Percentiles rank a stretch among this genome's conserved stretches.
Conservation (phyloP, 164 flowering plant species). For the Annona cherimola region DNA sequence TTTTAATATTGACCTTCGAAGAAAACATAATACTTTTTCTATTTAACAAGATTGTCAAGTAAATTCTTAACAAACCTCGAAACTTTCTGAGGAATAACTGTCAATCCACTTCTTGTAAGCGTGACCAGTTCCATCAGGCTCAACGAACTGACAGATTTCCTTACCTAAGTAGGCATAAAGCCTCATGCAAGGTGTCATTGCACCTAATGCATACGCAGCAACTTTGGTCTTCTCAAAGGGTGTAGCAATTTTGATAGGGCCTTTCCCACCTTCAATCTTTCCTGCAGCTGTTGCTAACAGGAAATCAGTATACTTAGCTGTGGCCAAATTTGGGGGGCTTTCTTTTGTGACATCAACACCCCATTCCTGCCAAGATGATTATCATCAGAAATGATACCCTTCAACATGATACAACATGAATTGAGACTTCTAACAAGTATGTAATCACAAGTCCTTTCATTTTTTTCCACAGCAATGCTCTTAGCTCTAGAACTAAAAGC, state of each 20-base stretch:
- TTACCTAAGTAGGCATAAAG: constrained; percentile 76
- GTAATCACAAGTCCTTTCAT: background rate
- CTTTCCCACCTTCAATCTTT: constrained; percentile 83
- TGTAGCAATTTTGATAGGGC: constrained; percentile 76
- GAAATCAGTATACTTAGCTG: constrained; percentile 71
- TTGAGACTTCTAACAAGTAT: background rate
- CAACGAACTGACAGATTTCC: constrained; percentile 47
- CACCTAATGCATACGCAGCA: constrained; percentile 91
- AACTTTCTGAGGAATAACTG: constrained; percentile 57
- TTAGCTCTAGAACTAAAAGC: background rate
- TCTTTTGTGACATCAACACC: constrained; percentile 53
- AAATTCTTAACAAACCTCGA: constrained; percentile 50
- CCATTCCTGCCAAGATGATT: constrained; percentile 64
- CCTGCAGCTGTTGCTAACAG: constrained; percentile 97
- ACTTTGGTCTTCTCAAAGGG: constrained; percentile 95
- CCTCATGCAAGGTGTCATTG: constrained; percentile 93
- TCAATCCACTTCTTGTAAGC: constrained; percentile 82
- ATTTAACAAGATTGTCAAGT: background rate
- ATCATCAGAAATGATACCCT: constrained; percentile 7
- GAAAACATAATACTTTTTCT: background rate
- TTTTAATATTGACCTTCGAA: background rate
- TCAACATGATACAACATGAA: background rate
- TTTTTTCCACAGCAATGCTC: background rate
- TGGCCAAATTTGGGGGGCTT: constrained; percentile 43
- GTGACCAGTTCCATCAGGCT: constrained; percentile 37